Evolutionary conservation across 352 stramenopile genomes (phyloP), one percentile per base, ranked within the genome.

Genomic region (Globisporangium cylindrosporum): DNA sequence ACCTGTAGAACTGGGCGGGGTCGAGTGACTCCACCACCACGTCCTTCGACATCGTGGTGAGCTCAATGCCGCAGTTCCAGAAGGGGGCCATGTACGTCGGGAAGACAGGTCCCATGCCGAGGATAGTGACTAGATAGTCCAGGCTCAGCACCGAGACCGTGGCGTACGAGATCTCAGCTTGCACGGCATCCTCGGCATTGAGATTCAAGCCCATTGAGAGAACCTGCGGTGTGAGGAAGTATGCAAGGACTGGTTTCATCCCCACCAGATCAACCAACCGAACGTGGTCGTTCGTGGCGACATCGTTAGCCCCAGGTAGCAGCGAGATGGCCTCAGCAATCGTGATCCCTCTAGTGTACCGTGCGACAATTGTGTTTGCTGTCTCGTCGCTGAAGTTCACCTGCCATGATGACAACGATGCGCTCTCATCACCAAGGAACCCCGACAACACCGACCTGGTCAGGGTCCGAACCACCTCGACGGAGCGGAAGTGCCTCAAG

Each of bases 61-160:
- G 68, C 18, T 73, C 66, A n/a, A 83, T 81, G 4, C 72, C 74
- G 41, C 76, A 83, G 27, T 79, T 70, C 76, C 76, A 83, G 67
- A 83, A 83, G 4, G 74, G 74, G 29, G 74, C 76, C 36, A 83
- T 63, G 41, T 79, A 68, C 58, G 74, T 76, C 0, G 74, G 71
- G 1, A 73, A 79, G 0, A 73, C 60, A 9, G 71, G 69, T 36
- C 75, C 68, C 76, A 79, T 81, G 10, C 76, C 76, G 18, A 81
- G 54, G 0, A 67, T 72, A 34, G 73, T 82, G 41, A 77, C 69
- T 1, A 80, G 27, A 46, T 73, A 78, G 55, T 82, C 76, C 1
- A 72, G 70, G 0, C 71, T 77, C 36, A 82, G 70, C 49, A 77
- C 74, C 10, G 69, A 63, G 0, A 67, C 62, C 12, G 72, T 70